phyloP scores from a whole-genome alignment of 371 early-diverging fungal species.

The Lichtheimia hyalospora region DNA sequence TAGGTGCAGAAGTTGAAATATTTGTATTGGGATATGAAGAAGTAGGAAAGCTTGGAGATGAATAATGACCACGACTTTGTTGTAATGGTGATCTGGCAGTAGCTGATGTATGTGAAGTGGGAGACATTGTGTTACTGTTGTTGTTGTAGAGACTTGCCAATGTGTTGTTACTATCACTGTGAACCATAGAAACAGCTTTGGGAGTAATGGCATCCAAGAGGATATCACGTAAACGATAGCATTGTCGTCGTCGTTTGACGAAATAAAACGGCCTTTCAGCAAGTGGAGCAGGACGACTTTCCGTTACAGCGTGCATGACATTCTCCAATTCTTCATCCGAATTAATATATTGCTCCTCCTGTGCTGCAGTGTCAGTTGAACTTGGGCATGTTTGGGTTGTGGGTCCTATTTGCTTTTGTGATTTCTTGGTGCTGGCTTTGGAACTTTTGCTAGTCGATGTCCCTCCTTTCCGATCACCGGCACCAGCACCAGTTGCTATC shows the following conservation, averaged over 20 bases:
- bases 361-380: not conserved
- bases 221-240: constrained; percentile 62
- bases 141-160: constrained; percentile 5
- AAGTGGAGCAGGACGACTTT: constrained; percentile 57
- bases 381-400: no score
- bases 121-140: constrained; percentile 2
- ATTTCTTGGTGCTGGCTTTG: no score
- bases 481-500: no score
- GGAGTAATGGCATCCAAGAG: constrained; percentile 69
- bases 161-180: constrained; percentile 14
- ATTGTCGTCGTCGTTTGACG: constrained; percentile 63
- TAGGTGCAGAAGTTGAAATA: no score
- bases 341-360: constrained; percentile 34
- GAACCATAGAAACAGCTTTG: constrained; percentile 14
- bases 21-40: no score
- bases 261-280: constrained; percentile 50
- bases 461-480: no score
- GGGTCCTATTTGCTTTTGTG: no score
- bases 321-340: constrained; percentile 71
- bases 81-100: constrained; percentile 2
- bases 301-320: constrained; percentile 53
- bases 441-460: no score
- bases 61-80: not conserved
- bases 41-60: no score
- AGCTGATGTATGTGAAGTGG: not conserved